These are phyloP conservation scores for Neofusicoccum parvum DNA, from an alignment of 2,329 filamentous ascomycete genomes.

Conservation along the genomic window DNA sequence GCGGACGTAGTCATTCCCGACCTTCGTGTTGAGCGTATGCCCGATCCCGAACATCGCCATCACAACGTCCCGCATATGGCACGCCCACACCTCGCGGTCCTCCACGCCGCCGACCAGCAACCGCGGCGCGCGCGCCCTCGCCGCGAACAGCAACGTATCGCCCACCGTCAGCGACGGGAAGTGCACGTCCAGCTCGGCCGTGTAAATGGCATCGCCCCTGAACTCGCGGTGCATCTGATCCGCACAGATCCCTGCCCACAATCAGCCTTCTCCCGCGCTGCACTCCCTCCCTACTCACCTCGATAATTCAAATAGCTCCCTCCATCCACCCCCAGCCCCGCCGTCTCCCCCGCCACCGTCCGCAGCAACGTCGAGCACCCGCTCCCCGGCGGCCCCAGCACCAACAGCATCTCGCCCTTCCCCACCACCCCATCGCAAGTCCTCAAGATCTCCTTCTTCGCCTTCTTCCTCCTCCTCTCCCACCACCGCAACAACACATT, in stretches of 20 bases:
- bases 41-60: constrained; percentile 77
- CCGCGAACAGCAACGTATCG: constrained; percentile 78
- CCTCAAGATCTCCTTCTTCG: constrained; percentile 47
- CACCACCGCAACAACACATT: background rate
- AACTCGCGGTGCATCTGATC: constrained; percentile 77
- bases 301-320: constrained; percentile 81
- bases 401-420: constrained; percentile 74
- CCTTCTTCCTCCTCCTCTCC: constrained; percentile 44
- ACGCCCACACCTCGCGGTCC: constrained; percentile 56
- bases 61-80: constrained; percentile 69
- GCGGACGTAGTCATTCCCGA: constrained; percentile 75
- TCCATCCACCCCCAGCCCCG: constrained; percentile 74
- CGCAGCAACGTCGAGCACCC: constrained; percentile 86
- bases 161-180: constrained; percentile 77
- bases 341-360: constrained; percentile 79
- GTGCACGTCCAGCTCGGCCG: constrained; percentile 80
- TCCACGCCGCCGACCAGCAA: constrained; percentile 60
- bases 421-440: constrained; percentile 69
- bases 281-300: constrained; percentile 44
- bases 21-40: constrained; percentile 71
- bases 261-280: background rate
- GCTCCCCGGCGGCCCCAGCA: constrained; percentile 67
- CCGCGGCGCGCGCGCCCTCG: constrained; percentile 67
- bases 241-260: constrained; percentile 59
- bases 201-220: constrained; percentile 85